Conservation (phyloP, 2,329 filamentous ascomycete genomes). For the Pezicula radicicola region DNA sequence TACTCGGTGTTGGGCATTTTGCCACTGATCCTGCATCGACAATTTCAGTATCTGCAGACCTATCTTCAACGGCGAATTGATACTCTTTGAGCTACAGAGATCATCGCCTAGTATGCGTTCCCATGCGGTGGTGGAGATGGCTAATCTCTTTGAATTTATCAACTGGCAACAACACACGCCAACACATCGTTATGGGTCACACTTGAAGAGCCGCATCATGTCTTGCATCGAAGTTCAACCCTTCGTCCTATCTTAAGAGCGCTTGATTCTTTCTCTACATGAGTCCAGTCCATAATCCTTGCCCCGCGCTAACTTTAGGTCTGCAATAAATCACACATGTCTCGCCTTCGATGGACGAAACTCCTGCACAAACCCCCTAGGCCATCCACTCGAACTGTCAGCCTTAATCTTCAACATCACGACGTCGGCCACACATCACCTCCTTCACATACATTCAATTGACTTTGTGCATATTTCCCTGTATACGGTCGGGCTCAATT, state of each 20-base stretch:
- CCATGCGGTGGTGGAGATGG: conserved; percentile 57
- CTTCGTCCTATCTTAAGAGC: conserved; percentile 36
- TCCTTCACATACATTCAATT: conserved; percentile 26
- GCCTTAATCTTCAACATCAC: conserved; percentile 31
- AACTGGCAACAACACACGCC: conserved; percentile 84
- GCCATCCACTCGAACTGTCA: conserved; percentile 29
- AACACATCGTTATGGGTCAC: conserved; percentile 82
- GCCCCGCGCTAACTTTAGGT: conserved; percentile 29
- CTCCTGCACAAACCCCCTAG: conserved; percentile 30
- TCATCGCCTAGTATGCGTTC: conserved; percentile 30
- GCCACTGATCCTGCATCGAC: conserved; percentile 30
- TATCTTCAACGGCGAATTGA: conserved; percentile 26
- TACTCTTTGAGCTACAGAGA: conserved; percentile 26
- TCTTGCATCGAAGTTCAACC: conserved; percentile 29
- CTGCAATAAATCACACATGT: conserved; percentile 64
- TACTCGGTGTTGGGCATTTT: conserved; percentile 22
- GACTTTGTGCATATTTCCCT: conserved; percentile 32
- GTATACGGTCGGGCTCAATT: conserved; percentile 52
- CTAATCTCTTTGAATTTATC: conserved; percentile 62
- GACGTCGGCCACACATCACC: conserved; percentile 28
- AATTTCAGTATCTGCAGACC: conserved; percentile 27
- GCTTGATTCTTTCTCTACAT: conserved; percentile 22
- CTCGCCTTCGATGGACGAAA: conserved; percentile 51
- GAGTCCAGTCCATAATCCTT: conserved; percentile 27
- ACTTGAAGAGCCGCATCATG: conserved; percentile 61